Evolutionary conservation across 805 yeast genomes (phyloP).

Genomic region (Cyberlindnera euphorbiiphila): DNA sequence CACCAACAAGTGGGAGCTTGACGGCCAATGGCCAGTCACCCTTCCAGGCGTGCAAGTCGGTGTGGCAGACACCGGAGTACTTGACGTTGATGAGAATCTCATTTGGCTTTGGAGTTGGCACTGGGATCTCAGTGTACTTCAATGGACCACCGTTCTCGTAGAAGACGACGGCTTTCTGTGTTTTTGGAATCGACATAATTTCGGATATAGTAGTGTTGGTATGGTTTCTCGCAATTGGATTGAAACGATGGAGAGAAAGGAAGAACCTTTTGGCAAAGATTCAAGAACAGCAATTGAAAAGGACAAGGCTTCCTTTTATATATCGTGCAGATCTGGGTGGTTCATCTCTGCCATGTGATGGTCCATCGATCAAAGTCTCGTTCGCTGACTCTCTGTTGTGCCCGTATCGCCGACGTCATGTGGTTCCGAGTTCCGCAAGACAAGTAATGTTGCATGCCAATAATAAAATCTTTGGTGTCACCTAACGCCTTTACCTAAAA

Average conservation of each 20-base stretch:
- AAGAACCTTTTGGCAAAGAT: too few relatives aligned
- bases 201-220: slow-evolving; percentile 7
- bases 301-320: too few relatives aligned
- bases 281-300: background rate
- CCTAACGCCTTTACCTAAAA: too few relatives aligned
- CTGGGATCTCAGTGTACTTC: slow-evolving; percentile 48
- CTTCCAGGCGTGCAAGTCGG: slow-evolving; percentile 59
- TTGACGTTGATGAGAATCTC: slow-evolving; percentile 54
- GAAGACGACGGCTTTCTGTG: slow-evolving; percentile 50
- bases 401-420: too few relatives aligned
- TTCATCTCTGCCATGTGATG: too few relatives aligned
- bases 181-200: slow-evolving; percentile 40
- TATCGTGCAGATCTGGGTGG: too few relatives aligned
- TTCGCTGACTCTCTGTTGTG: too few relatives aligned
- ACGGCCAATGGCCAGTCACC: slow-evolving; percentile 58
- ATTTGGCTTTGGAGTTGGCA: slow-evolving; percentile 52
- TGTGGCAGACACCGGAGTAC: slow-evolving; percentile 65
- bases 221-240: background rate
- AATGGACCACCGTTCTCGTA: slow-evolving; percentile 46
- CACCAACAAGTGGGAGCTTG: slow-evolving; percentile 63
- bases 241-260: background rate
- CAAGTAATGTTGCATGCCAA: too few relatives aligned
- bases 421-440: too few relatives aligned
- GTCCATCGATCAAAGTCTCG: too few relatives aligned
- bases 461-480: too few relatives aligned